Conservation (phyloP, 345 rosid species). For the Adansonia digitata region DNA sequence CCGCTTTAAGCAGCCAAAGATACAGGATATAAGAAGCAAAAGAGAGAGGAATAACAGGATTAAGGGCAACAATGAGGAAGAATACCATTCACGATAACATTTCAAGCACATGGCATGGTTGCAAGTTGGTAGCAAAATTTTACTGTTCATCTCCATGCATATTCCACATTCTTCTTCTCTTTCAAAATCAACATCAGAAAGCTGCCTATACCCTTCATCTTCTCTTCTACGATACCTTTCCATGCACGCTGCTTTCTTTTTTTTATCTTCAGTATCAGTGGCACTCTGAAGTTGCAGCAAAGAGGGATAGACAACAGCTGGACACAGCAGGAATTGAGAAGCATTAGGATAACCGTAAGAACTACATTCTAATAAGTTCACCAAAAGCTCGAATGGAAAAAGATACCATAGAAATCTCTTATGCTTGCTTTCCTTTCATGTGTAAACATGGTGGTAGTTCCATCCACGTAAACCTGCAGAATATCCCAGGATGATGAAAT, state of each 20-base stretch:
- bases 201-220: conserved; percentile 29
- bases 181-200: conserved; percentile 38
- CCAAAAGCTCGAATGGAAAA: neutral
- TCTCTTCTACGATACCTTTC: conserved; percentile 52
- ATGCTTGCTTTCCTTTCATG: conserved; percentile 57
- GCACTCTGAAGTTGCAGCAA: conserved; percentile 52
- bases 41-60: neutral
- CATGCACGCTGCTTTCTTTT: conserved; percentile 46
- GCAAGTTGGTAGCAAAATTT: conserved; percentile 58
- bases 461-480: conserved; percentile 62
- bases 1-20: neutral
- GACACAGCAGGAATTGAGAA: conserved; percentile 7
- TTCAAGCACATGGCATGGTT: conserved; percentile 60
- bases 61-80: neutral
- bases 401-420: conserved; percentile 61
- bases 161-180: conserved; percentile 74
- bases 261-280: conserved; percentile 53
- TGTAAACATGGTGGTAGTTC: conserved; percentile 56
- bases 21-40: neutral
- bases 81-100: conserved; percentile 59
- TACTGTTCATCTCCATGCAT: conserved; percentile 59
- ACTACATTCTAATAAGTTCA: neutral
- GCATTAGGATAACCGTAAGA: conserved; percentile 7
- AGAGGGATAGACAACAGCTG: conserved; percentile 69
- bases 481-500: neutral